These are phyloP conservation scores for Aegilops sharonensis DNA, from an alignment of 176 grass and related monocot genomes.

Conservation along the genomic window DNA sequence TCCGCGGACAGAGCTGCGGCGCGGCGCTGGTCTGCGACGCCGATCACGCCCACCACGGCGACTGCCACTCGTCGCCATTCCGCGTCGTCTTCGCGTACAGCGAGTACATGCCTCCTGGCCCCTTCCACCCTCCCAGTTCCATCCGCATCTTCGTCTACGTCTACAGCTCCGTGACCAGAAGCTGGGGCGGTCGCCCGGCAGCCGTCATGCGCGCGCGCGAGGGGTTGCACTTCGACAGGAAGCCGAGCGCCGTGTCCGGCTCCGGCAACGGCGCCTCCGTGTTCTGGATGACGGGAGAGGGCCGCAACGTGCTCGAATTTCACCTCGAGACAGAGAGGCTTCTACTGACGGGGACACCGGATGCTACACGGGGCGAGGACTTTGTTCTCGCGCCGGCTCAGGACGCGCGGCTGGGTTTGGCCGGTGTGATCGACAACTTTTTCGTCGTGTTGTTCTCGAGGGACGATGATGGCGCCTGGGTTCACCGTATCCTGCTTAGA, in stretches of 20 bases:
- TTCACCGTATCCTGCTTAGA: neutral
- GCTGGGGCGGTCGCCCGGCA: neutral
- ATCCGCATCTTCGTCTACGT: neutral
- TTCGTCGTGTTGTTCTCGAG: neutral
- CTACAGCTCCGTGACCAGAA: neutral
- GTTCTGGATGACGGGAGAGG: neutral
- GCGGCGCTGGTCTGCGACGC: neutral
- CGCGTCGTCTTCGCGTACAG: neutral
- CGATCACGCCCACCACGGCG: neutral
- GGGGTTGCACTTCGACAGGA: neutral
- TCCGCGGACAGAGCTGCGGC: neutral
- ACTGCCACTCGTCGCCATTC: slow-evolving; percentile 2
- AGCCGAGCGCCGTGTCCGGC: neutral
- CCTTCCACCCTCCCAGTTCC: neutral
- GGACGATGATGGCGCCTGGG: neutral
- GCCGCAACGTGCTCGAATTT: neutral
- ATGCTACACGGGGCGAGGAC: neutral
- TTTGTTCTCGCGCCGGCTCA: neutral
- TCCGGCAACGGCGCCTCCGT: neutral
- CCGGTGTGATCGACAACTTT: neutral
- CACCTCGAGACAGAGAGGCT: neutral
- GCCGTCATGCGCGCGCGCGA: neutral
- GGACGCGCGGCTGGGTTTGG: neutral
- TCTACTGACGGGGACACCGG: neutral
- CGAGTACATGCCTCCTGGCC: neutral